Conservation (phyloP, 768 basidiomycete species). For the Mycena filopes region DNA sequence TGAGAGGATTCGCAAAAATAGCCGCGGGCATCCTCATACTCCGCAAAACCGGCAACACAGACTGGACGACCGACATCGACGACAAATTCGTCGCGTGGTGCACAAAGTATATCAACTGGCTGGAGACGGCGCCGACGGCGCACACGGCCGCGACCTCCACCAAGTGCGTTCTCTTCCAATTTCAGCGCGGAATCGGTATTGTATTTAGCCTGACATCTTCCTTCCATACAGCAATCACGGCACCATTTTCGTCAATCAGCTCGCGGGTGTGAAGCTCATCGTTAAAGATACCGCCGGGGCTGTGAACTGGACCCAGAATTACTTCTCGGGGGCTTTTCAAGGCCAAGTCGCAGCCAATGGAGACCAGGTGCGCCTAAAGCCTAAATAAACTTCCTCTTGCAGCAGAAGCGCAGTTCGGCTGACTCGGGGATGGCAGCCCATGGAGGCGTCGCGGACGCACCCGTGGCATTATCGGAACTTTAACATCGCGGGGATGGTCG, state of each 20-base stretch:
- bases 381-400: too few relatives aligned
- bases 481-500: slow-evolving; percentile 76
- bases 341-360: slow-evolving; percentile 65
- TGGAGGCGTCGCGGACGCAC: slow-evolving; percentile 67
- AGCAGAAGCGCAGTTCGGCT: too few relatives aligned
- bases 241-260: slow-evolving; percentile 69
- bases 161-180: slow-evolving; percentile 54
- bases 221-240: slow-evolving; percentile 66
- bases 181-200: too few relatives aligned
- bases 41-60: slow-evolving; percentile 55
- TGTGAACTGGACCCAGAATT: slow-evolving; percentile 54
- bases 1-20: slow-evolving; percentile 68
- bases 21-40: slow-evolving; percentile 63
- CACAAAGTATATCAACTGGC: slow-evolving; percentile 64
- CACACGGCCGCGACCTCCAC: slow-evolving; percentile 53
- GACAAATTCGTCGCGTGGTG: slow-evolving; percentile 61
- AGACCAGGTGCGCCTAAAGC: slow-evolving; percentile 62
- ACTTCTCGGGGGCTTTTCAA: slow-evolving; percentile 61
- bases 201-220: neutral
- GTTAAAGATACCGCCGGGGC: slow-evolving; percentile 63
- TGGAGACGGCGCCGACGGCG: slow-evolving; percentile 58
- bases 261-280: slow-evolving; percentile 66
- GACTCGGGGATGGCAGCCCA: slow-evolving; percentile 49
- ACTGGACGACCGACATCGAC: slow-evolving; percentile 68
- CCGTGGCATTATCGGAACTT: slow-evolving; percentile 78